Base-by-base conservation (phyloP, 768 basidiomycete genomes). In the Hypholoma sublateritium region DNA sequence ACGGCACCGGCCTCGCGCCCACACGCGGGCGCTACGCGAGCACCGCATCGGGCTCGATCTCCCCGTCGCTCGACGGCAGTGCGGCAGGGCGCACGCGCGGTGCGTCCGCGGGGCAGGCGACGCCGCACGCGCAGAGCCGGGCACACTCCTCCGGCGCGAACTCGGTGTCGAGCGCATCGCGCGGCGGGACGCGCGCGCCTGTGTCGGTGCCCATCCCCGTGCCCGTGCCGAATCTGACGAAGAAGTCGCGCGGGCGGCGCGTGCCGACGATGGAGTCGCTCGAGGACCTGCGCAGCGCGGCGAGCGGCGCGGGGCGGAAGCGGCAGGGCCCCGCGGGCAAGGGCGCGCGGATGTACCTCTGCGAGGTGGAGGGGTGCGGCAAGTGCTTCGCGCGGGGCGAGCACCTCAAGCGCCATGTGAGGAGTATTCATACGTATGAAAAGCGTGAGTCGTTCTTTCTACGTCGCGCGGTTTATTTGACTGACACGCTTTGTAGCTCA, bases 401-500 rank as follows among this genome's bases (percentile, higher is more conserved):
- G 72, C 94, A 96, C 69, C 74, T 96, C 60, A 95, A 95, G 78
- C 77, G 94, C 60, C 93, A 95, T 69, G 82, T 95, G 39, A 74
- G 91, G 62, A 89, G 88, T 65, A 93, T 95, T 53, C 93, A 95
- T 72, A 94, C 93, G 21, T 83, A 94, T 70, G 93, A 95, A 69
- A 94, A 93, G 77, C 93, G 93, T 95, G 67, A 71, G 91, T 82
- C 17, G 25, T 13, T 55, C 25, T 47, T 47, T 22, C 19, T 28
- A 22, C 24, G 24, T 28, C 12, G 22, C 24, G 39, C 34, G 53
- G 56, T 28, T 62, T 46, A 12, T 21, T 39, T 37, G 45, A 41
- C 41, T 46, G 25, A 48, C 53, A 14, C 32, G 63, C 44, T 55
- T 59, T 48, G 58, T 28, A 94, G 93, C 93, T 56, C 89, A 89